phyloP scores from a whole-genome alignment of 495 filamentous ascomycete species.

The Hypoxylon subgilvum region DNA sequence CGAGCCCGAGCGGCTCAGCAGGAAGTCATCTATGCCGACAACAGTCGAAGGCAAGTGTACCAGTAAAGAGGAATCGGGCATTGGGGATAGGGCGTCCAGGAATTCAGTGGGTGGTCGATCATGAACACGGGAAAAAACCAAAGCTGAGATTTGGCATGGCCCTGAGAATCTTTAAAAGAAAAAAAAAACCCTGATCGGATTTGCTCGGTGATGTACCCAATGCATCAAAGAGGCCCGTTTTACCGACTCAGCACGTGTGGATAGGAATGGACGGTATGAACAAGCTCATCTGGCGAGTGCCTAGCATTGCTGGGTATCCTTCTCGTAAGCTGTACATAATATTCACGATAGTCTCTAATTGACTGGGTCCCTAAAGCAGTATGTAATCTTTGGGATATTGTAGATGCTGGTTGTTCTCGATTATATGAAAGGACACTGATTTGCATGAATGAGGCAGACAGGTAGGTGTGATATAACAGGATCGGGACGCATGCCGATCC shows the following conservation, averaged over 20 bases:
- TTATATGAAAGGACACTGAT: conserved; percentile 15
- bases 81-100: neutral
- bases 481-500: conserved; percentile 6
- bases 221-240: conserved; percentile 9
- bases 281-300: neutral
- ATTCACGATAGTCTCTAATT: neutral
- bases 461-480: neutral
- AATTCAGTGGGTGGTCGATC: neutral
- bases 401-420: conserved; percentile 11
- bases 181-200: too few species aligned
- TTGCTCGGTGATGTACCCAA: conserved; percentile 7
- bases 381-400: conserved; percentile 5
- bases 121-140: too few species aligned
- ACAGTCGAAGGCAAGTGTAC: conserved; percentile 46
- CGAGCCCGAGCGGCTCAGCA: conserved; percentile 44
- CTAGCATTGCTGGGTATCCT: conserved; percentile 4
- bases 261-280: conserved; percentile 12
- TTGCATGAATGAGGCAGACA: conserved; percentile 13
- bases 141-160: too few species aligned
- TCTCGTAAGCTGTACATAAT: conserved; percentile 22
- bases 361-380: neutral
- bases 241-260: conserved; percentile 5
- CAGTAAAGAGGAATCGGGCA: conserved; percentile 24
- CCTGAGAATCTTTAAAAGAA: too few species aligned
- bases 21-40: conserved; percentile 48